These are phyloP conservation scores for Solanum sparsipilum DNA, from an alignment of 257 asterid species.

Conservation along the genomic window DNA sequence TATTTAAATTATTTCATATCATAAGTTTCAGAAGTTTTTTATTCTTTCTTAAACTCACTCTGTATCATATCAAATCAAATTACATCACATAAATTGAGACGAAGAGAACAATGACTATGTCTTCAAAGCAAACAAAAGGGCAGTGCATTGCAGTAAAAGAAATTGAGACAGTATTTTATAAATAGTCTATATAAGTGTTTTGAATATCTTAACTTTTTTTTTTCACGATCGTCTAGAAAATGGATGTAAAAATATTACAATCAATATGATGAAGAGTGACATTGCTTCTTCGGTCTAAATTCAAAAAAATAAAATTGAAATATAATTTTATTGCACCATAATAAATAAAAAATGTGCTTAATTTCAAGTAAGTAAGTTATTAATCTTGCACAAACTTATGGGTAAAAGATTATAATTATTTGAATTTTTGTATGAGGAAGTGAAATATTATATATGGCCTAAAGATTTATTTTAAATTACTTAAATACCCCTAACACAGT, in stretches of 20 bases:
- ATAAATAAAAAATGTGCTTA: neutral
- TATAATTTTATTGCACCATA: neutral
- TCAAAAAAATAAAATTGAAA: neutral
- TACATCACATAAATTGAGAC: neutral
- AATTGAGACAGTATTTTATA: neutral
- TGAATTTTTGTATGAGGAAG: neutral
- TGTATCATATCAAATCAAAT: neutral
- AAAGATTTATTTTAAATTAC: neutral
- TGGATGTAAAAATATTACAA: no score
- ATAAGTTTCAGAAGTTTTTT: no score
- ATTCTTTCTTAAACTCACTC: neutral
- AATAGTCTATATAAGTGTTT: neutral
- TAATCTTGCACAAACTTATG: neutral
- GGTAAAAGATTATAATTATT: neutral
- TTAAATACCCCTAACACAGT: neutral
- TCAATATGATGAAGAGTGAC: neutral
- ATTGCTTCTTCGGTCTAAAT: neutral
- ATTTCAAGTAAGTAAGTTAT: neutral
- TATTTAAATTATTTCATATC: no score
- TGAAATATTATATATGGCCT: neutral
- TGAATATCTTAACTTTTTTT: no score
- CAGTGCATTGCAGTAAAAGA: no score
- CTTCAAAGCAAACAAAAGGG: no score
- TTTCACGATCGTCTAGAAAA: neutral
- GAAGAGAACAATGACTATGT: no score